Evolutionary conservation across 2,329 filamentous ascomycete species (phyloP), one percentile per base, ranked within the genome.

Genomic region (Ramichloridium luteum): DNA sequence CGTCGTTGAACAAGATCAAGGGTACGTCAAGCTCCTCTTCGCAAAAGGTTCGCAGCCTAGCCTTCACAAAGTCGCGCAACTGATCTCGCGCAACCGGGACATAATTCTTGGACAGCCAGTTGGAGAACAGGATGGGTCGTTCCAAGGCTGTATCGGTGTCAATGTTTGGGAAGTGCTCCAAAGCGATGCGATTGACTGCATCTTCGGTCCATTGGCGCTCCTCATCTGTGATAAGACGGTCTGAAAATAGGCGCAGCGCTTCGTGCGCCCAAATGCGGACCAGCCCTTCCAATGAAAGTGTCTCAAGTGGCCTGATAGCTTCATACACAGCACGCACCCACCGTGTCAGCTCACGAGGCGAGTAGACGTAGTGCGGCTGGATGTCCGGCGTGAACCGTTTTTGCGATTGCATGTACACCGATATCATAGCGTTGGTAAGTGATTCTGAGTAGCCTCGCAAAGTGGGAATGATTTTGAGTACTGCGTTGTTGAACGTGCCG

Each of bases 21-120:
- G 92, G 90, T 31, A 98, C 92, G 57, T 99, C 90, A 10, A 99
- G 86, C 55, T 98, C 92, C 66, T 99, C 90, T 54, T 99, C 92
- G 53, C 90, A 99, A 69, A 99, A 99, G 0, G 90, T 98, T 65
- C 81, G 88, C 38, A 99, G 72, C 52, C 90, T 78, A 31, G 90
- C 90, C 61, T 94, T 96, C 55, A 98, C 90, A 47, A 96, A 98
- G 45, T 96, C 90, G 46, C 92, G 78, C 22, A 99, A 68, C 50
- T 92, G 80, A 53, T 98, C 90, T 45, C 90, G 81, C 50, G 93
- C 85, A 23, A 99, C 90, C 5, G 90, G 90, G 8, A 96, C 76
- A 51, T 99, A 99, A 56, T 99, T 82, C 73, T 93, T 96, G 9
- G 88, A 96, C 4, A 98, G 70, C 90, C 90, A 99, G 62, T 98